phyloP scores from a whole-genome alignment of 805 yeast genomes.

The Cyberlindnera euphorbiiphila region DNA sequence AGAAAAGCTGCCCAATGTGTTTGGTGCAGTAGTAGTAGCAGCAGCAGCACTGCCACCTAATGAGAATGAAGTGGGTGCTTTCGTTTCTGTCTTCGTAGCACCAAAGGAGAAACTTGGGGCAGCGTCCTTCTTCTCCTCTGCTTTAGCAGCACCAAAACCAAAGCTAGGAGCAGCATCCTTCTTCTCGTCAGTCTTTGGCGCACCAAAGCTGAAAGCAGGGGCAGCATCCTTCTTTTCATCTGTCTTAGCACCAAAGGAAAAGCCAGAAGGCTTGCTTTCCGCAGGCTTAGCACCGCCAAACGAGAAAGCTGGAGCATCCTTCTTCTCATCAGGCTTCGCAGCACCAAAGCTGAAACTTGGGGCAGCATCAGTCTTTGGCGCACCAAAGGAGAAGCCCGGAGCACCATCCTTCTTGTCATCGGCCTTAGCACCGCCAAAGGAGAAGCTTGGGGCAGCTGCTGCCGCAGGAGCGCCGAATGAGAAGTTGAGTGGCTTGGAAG shows the following conservation, averaged over 20 bases:
- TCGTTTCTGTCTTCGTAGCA: conserved; percentile 12
- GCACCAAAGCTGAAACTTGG: conserved; percentile 22
- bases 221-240: conserved; percentile 5
- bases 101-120: conserved; percentile 18
- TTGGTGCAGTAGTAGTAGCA: too few relatives aligned
- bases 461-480: conserved; percentile 8
- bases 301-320: conserved; percentile 4
- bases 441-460: neutral
- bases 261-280: conserved; percentile 7
- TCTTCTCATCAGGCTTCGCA: conserved; percentile 7
- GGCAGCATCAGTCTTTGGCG: conserved; percentile 10
- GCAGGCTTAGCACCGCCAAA: conserved; percentile 7
- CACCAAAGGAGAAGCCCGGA: conserved; percentile 13
- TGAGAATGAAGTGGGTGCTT: conserved; percentile 12
- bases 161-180: conserved; percentile 16
- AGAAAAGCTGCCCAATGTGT: too few relatives aligned
- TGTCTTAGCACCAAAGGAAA: conserved; percentile 10
- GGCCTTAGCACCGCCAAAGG: conserved; percentile 1
- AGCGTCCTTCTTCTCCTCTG: conserved; percentile 14
- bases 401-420: neutral
- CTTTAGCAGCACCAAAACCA: conserved; percentile 26
- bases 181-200: conserved; percentile 19
- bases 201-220: conserved; percentile 7
- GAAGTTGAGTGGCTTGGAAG: conserved; percentile 6
- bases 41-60: conserved; percentile 22